Conservation (phyloP, 1,284 basidiomycete species). For the Chiua sp. region DNA sequence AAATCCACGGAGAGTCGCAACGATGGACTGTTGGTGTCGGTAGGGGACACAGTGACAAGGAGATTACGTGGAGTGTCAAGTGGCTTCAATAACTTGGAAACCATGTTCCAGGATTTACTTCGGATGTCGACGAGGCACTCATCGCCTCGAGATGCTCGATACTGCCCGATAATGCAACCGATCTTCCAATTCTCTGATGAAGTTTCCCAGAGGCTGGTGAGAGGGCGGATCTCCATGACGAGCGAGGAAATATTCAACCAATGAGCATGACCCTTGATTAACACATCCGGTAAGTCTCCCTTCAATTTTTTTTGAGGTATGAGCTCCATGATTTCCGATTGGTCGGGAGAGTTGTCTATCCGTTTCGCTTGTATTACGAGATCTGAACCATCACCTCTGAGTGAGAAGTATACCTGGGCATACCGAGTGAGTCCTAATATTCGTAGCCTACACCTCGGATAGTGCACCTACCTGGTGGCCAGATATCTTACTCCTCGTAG, state of each 20-base stretch:
- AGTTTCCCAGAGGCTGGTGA: constrained; percentile 26
- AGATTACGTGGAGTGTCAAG: constrained; percentile 40
- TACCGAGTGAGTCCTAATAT: background rate
- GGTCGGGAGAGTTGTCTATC: background rate
- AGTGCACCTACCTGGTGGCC: constrained; percentile 26
- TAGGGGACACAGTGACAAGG: constrained; percentile 19
- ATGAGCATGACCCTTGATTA: constrained; percentile 42
- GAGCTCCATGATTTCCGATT: constrained; percentile 35
- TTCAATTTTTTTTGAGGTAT: constrained; percentile 41
- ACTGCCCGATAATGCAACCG: background rate
- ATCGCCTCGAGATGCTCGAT: constrained; percentile 21
- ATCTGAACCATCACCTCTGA: constrained; percentile 16
- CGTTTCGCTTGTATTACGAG: constrained; percentile 39
- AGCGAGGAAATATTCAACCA: constrained; percentile 40
- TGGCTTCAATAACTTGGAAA: constrained; percentile 26
- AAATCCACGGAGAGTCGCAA: constrained; percentile 41
- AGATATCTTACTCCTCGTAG: constrained; percentile 30
- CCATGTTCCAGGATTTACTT: constrained; percentile 21
- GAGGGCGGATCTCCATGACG: constrained; percentile 44
- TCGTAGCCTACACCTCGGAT: background rate
- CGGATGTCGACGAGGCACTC: constrained; percentile 8
- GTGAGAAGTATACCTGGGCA: constrained; percentile 38
- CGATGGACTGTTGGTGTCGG: constrained; percentile 6
- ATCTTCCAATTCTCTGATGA: constrained; percentile 27
- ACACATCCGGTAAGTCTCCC: constrained; percentile 40